phyloP scores from a whole-genome alignment of 2,329 filamentous ascomycete genomes.

The Dothideomycetes sp. region DNA sequence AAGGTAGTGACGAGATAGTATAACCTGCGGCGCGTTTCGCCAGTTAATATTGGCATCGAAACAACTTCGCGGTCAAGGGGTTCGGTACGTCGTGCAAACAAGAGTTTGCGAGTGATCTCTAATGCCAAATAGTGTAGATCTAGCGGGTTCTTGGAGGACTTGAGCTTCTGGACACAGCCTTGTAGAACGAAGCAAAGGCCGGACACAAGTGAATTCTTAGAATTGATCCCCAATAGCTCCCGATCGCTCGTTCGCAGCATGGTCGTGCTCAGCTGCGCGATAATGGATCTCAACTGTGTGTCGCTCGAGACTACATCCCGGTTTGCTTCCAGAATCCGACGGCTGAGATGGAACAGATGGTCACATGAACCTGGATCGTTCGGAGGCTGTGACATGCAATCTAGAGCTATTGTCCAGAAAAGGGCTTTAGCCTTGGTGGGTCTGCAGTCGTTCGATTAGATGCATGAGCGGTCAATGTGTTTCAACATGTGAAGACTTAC shows the following conservation, averaged over 20 bases:
- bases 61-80: background rate
- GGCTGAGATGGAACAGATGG: background rate
- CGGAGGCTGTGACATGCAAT: conserved; percentile 13
- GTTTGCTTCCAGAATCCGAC: background rate
- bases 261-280: background rate
- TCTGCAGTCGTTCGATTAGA: no score
- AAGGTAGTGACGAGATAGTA: conserved; percentile 25
- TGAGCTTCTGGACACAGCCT: conserved; percentile 18
- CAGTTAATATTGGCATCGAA: conserved; percentile 16
- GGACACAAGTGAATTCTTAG: conserved; percentile 7
- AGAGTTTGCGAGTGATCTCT: conserved; percentile 14
- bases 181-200: conserved; percentile 29
- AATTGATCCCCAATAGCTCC: background rate
- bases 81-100: conserved; percentile 14
- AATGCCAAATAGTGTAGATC: conserved; percentile 13
- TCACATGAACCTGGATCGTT: background rate
- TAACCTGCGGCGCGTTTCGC: conserved; percentile 23
- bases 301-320: background rate
- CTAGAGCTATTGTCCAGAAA: conserved; percentile 14
- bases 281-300: background rate
- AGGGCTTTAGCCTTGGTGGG: conserved; percentile 11
- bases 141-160: conserved; percentile 20
- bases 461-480: no score
- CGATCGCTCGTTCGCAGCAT: background rate
- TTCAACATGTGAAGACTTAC: no score